Conservation (phyloP, 257 asterid species). For the Echium plantagineum region DNA sequence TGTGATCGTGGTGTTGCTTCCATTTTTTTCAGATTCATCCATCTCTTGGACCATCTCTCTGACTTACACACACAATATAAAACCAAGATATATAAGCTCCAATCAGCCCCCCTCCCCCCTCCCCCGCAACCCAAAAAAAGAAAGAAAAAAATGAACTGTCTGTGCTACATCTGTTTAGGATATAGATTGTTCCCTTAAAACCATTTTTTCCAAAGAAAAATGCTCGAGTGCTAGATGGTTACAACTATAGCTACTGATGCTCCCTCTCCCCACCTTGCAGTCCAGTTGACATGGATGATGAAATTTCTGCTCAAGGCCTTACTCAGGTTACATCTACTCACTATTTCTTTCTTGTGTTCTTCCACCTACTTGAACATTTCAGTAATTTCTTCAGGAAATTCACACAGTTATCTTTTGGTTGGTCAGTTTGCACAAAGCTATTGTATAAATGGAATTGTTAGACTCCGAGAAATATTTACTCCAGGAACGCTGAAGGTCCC, state of each 20-base stretch:
- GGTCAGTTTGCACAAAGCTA: conserved; percentile 74
- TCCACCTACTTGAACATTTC: conserved; percentile 4
- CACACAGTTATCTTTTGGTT: conserved; percentile 10
- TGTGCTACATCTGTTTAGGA: too few relatives aligned
- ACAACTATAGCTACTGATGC: neutral
- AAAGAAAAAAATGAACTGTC: too few relatives aligned
- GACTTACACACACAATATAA: too few relatives aligned
- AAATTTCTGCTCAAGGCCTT: conserved; percentile 84
- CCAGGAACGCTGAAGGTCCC: conserved; percentile 80
- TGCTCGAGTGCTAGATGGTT: neutral
- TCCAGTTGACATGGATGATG: conserved; percentile 80
- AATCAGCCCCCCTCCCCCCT: too few relatives aligned
- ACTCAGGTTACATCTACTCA: conserved; percentile 48
- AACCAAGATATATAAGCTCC: neutral
- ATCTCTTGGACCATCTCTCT: too few relatives aligned
- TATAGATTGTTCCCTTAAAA: neutral
- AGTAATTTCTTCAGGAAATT: conserved; percentile 4
- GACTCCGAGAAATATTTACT: conserved; percentile 77
- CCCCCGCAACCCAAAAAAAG: too few relatives aligned
- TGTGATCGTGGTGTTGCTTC: conserved; percentile 3
- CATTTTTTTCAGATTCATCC: too few relatives aligned
- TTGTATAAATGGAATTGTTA: conserved; percentile 49
- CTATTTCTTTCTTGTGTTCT: neutral
- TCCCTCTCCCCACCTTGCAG: conserved; percentile 28
- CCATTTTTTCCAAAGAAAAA: neutral